Evolutionary conservation across 1,284 basidiomycete genomes (phyloP).

Genomic region (Malassezia arunalokei): DNA sequence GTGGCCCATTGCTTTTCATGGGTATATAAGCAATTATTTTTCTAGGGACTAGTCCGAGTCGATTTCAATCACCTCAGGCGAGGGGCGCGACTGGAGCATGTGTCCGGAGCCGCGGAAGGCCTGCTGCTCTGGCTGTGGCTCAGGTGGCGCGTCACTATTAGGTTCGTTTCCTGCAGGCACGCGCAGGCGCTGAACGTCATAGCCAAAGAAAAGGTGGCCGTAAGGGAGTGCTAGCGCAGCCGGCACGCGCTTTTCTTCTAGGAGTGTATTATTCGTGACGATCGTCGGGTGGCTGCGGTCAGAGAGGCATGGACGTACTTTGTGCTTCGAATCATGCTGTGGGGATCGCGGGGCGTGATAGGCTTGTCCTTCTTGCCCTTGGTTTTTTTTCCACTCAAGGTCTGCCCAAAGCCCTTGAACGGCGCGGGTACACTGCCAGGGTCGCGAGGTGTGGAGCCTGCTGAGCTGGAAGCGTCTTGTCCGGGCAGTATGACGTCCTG

Average conservation of each 20-base stretch:
- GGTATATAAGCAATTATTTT: conserved; percentile 7
- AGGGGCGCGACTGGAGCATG: not conserved
- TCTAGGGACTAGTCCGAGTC: conserved; percentile 22
- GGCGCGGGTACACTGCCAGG: conserved; percentile 16
- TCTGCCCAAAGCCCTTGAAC: conserved; percentile 38
- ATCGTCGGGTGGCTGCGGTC: conserved; percentile 62
- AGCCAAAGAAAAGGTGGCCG: conserved; percentile 51
- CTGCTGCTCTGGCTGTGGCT: conserved; percentile 15
- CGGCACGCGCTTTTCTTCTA: conserved; percentile 64
- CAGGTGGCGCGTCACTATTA: conserved; percentile 3
- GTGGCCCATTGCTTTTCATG: not conserved
- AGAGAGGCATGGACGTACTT: conserved; percentile 17
- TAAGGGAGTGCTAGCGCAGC: conserved; percentile 79
- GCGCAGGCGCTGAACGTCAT: conserved; percentile 33
- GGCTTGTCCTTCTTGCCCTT: conserved; percentile 41
- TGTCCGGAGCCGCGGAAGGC: conserved; percentile 8
- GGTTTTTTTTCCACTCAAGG: conserved; percentile 41
- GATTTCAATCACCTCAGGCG: conserved; percentile 29
- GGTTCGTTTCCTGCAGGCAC: conserved; percentile 19
- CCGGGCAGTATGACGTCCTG: conserved; percentile 34
- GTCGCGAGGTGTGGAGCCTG: conserved; percentile 15
- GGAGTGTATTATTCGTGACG: conserved; percentile 68
- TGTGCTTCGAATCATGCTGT: conserved; percentile 38
- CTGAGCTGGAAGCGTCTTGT: conserved; percentile 7
- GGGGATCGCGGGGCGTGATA: conserved; percentile 34